These are phyloP conservation scores for Candida krabiensis DNA, from an alignment of 805 yeast species.

Conservation along the genomic window DNA sequence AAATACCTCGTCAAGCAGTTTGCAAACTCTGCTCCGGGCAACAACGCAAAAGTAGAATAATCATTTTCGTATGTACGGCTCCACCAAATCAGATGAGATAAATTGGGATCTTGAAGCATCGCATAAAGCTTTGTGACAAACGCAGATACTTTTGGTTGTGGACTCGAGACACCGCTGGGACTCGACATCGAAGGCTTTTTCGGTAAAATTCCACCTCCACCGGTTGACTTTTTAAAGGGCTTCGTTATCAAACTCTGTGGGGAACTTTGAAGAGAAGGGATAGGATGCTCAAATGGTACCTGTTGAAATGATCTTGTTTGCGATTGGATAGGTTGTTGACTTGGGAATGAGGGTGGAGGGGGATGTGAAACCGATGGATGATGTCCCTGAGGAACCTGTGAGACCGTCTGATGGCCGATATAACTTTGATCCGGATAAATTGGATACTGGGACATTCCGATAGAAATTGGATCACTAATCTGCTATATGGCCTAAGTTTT, in stretches of 20 bases:
- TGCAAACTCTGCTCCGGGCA: slow-evolving; percentile 64
- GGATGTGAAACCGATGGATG: neutral
- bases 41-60: slow-evolving; percentile 58
- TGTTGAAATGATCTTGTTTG: slow-evolving; percentile 8
- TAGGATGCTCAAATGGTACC: slow-evolving; percentile 15
- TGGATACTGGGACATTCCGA: slow-evolving; percentile 10
- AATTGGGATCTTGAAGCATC: slow-evolving; percentile 57
- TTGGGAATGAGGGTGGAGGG: slow-evolving; percentile 1
- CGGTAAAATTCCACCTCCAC: neutral
- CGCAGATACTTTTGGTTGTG: slow-evolving; percentile 48
- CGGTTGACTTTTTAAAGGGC: too few species aligned
- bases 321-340: slow-evolving; percentile 4
- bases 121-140: slow-evolving; percentile 64
- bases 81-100: slow-evolving; percentile 66
- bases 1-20: slow-evolving; percentile 68
- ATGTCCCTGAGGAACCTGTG: neutral
- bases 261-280: too few species aligned
- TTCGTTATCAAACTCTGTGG: too few species aligned
- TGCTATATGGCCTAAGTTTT: too few species aligned
- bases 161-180: neutral
- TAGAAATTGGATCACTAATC: neutral
- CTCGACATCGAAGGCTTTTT: slow-evolving; percentile 1
- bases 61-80: slow-evolving; percentile 43
- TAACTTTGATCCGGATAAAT: slow-evolving; percentile 3
- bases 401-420: neutral